These are phyloP conservation scores for Fonsecaea pugnacius DNA, from an alignment of 2,329 filamentous ascomycete genomes.

Conservation along the genomic window DNA sequence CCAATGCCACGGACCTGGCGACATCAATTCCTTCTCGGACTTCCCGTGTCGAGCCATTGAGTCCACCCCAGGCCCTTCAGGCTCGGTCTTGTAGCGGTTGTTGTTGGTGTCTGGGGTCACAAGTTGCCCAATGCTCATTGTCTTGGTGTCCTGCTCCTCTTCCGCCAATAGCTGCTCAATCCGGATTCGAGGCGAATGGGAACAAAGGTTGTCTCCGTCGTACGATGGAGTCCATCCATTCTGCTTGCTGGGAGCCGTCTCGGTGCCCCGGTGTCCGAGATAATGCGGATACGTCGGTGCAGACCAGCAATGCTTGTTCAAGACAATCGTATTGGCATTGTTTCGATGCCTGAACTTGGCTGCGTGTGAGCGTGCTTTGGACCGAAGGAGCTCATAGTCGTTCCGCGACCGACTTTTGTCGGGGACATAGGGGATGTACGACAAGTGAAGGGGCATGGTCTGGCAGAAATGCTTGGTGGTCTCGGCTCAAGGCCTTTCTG, in stretches of 20 bases:
- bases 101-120: neutral
- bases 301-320: constrained; percentile 1
- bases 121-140: neutral
- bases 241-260: neutral
- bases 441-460: neutral
- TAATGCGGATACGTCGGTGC: neutral
- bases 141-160: neutral
- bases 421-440: constrained; percentile 11
- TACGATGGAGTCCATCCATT: neutral
- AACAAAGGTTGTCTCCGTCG: neutral
- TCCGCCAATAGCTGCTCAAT: neutral
- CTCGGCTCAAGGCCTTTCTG: neutral
- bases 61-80: neutral
- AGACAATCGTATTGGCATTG: constrained; percentile 2
- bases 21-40: neutral
- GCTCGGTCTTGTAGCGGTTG: neutral
- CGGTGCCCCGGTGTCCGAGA: neutral
- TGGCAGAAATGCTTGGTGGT: neutral
- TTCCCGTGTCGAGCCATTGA: neutral
- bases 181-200: neutral
- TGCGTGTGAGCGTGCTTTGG: constrained; percentile 11
- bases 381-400: constrained; percentile 5
- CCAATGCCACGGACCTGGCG: constrained; percentile 3
- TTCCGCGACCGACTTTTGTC: neutral
- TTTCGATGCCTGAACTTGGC: constrained; percentile 6